Percentiles rank a stretch among this genome's conserved stretches.
Conservation (phyloP, 805 yeast species). For the Starmerella ratchasimensis region DNA sequence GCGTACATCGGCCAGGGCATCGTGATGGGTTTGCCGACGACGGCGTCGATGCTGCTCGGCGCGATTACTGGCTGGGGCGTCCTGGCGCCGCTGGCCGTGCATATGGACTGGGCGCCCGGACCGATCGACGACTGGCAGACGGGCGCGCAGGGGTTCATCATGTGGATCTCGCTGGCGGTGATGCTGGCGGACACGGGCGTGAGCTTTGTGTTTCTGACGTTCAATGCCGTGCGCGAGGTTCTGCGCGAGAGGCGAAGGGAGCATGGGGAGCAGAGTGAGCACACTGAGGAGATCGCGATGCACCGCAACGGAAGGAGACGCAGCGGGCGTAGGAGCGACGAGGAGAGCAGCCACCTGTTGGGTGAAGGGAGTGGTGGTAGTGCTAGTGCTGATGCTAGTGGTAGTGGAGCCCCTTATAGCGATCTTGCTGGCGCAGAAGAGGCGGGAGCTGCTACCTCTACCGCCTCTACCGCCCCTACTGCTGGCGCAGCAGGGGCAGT, state of each 20-base stretch:
- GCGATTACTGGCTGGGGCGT: conserved; percentile 84
- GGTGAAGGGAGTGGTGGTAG: too few species aligned
- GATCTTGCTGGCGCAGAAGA: too few species aligned
- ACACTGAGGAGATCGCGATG: too few species aligned
- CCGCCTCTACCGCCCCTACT: too few species aligned
- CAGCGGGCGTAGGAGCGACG: too few species aligned
- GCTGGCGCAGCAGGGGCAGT: background rate
- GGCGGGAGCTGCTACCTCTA: background rate
- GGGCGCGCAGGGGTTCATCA: conserved; percentile 95
- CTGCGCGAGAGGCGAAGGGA: too few species aligned
- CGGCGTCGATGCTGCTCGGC: conserved; percentile 81
- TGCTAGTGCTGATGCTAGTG: too few species aligned
- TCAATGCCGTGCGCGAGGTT: conserved; percentile 2
- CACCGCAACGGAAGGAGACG: too few species aligned
- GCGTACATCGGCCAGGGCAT: conserved; percentile 97
- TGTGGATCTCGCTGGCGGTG: conserved; percentile 84
- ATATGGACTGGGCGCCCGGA: conserved; percentile 77
- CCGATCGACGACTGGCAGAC: conserved; percentile 81
- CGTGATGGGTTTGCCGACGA: conserved; percentile 90
- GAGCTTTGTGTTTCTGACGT: conserved; percentile 36
- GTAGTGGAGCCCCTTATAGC: too few species aligned
- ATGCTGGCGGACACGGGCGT: conserved; percentile 89
- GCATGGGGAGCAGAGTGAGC: too few species aligned
- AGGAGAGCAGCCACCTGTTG: too few species aligned
- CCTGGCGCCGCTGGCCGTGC: conserved; percentile 65